phyloP scores from a whole-genome alignment of 1,284 basidiomycete species.

The Apiotrichum brassicae region DNA sequence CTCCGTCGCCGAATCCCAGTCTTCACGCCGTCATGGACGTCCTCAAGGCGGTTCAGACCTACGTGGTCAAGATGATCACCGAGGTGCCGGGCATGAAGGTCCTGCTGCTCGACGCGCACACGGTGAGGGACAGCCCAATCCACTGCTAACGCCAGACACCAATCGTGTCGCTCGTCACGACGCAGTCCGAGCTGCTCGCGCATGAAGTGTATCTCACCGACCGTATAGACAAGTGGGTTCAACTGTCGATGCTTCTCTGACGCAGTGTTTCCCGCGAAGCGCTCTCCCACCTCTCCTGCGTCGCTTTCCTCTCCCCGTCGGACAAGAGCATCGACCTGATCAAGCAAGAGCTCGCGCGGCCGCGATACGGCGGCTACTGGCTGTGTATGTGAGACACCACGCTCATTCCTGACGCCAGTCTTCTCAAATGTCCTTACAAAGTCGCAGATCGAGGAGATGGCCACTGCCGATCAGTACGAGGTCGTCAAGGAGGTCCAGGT shows the following conservation, averaged over 20 bases:
- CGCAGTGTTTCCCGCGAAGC: slow-evolving; percentile 63
- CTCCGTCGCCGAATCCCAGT: too few species aligned
- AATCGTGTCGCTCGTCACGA: slow-evolving; percentile 89
- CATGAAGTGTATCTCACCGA: slow-evolving; percentile 98
- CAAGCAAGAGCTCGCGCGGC: slow-evolving; percentile 75
- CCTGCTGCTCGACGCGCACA: slow-evolving; percentile 89
- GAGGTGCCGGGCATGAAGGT: slow-evolving; percentile 91
- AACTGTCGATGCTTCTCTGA: neutral
- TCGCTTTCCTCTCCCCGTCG: slow-evolving; percentile 81
- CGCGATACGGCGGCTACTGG: slow-evolving; percentile 95
- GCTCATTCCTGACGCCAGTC: slow-evolving; percentile 52
- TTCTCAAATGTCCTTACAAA: slow-evolving; percentile 93
- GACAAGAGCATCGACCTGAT: slow-evolving; percentile 75
- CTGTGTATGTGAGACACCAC: slow-evolving; percentile 66
- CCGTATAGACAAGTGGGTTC: slow-evolving; percentile 75
- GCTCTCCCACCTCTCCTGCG: slow-evolving; percentile 93
- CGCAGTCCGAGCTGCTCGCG: slow-evolving; percentile 87
- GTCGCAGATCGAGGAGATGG: slow-evolving; percentile 83
- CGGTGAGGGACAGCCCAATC: slow-evolving; percentile 54
- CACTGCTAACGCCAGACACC: slow-evolving; percentile 62
- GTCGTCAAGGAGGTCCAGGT: slow-evolving; percentile 96
- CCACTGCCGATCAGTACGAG: slow-evolving; percentile 92
- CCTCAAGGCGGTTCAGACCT: slow-evolving; percentile 88
- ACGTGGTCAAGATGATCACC: slow-evolving; percentile 83
- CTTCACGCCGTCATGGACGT: slow-evolving; percentile 66